A percentile compares a stretch with the other conserved stretches of the same genome.
These are phyloP conservation scores for Monascus purpureus DNA, from an alignment of 495 filamentous ascomycete genomes.

Conservation along the genomic window DNA sequence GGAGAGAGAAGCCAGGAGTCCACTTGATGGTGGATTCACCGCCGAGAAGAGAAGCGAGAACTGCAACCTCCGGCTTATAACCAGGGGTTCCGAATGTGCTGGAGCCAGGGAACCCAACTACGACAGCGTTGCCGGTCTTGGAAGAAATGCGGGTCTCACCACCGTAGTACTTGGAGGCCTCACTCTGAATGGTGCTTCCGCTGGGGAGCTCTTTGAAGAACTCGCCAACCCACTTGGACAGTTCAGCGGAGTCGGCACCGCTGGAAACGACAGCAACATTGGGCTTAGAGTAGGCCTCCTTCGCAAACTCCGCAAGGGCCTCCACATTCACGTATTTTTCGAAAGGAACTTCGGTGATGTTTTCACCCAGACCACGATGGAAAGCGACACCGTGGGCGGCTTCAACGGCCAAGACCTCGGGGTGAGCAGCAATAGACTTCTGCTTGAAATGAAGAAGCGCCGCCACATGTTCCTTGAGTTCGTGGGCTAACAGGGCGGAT, in stretches of 20 bases:
- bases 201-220: conserved; percentile 55
- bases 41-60: conserved; percentile 81
- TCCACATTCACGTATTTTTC: conserved; percentile 65
- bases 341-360: conserved; percentile 49
- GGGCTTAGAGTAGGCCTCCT: conserved; percentile 66
- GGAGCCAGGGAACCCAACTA: conserved; percentile 86
- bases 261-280: conserved; percentile 88
- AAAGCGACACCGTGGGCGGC: conserved; percentile 82
- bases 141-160: conserved; percentile 85
- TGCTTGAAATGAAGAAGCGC: conserved; percentile 58
- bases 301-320: conserved; percentile 54
- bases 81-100: conserved; percentile 48
- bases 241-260: conserved; percentile 58
- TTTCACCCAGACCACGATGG: conserved; percentile 78
- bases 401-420: conserved; percentile 63
- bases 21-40: conserved; percentile 89
- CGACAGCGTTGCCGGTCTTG: conserved; percentile 56
- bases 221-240: conserved; percentile 83
- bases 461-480: conserved; percentile 75
- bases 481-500: conserved; percentile 45
- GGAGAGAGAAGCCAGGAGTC: conserved; percentile 80
- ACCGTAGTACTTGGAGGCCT: conserved; percentile 72
- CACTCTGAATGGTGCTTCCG: conserved; percentile 18
- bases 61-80: conserved; percentile 80
- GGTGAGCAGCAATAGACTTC: conserved; percentile 47